A percentile compares a stretch with the other conserved stretches of the same genome.
Conservation (phyloP, 495 filamentous ascomycete genomes). For the Xylona heveae region DNA sequence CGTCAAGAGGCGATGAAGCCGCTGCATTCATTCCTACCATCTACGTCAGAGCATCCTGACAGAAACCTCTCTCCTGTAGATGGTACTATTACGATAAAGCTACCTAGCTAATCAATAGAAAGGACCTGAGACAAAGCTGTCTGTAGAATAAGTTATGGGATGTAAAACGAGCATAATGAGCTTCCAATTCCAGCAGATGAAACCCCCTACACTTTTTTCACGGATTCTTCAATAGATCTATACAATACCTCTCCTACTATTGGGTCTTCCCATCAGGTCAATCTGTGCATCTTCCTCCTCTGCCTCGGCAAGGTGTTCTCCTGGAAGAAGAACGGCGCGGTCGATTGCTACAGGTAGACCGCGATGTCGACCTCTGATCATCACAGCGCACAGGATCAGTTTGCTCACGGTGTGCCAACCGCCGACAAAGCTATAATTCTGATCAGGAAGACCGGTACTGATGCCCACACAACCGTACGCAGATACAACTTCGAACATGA, state of each 20-base stretch:
- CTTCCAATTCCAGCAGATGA: too few species aligned
- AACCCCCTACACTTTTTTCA: too few species aligned
- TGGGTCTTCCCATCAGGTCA: constrained; percentile 16
- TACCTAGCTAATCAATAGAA: too few species aligned
- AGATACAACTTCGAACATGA: constrained; percentile 67
- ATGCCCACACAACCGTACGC: constrained; percentile 80
- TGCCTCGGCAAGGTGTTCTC: constrained; percentile 20
- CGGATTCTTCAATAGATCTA: too few species aligned
- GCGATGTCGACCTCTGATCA: constrained; percentile 58
- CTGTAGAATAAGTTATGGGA: too few species aligned
- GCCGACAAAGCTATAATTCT: constrained; percentile 52
- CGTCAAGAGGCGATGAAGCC: too few species aligned
- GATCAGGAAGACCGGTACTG: constrained; percentile 43
- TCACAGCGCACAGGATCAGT: constrained; percentile 54
- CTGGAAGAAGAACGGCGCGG: constrained; percentile 51
- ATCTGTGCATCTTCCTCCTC: constrained; percentile 40
- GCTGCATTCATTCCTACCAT: too few species aligned
- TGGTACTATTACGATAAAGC: too few species aligned
- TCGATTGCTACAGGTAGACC: constrained; percentile 69
- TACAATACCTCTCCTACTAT: constrained; percentile 6
- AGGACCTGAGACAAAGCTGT: too few species aligned
- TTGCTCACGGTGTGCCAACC: constrained; percentile 52
- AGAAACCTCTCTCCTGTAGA: too few species aligned
- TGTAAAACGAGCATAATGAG: too few species aligned
- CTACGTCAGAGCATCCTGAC: too few species aligned